A percentile compares a stretch with the other conserved stretches of the same genome.
Evolutionary conservation across 2,329 filamentous ascomycete genomes (phyloP).

Genomic region (Botryotinia calthae): DNA sequence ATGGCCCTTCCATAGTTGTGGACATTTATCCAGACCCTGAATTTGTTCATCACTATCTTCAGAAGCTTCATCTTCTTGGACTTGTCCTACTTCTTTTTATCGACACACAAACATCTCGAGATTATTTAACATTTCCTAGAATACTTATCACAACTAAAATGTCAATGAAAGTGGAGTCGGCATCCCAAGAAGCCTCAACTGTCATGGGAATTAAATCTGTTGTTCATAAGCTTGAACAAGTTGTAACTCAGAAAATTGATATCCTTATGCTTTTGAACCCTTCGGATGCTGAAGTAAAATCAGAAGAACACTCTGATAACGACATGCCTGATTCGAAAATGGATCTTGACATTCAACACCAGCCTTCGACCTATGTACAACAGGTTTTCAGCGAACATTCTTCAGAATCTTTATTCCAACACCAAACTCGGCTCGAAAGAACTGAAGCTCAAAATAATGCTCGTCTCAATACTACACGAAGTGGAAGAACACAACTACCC

Average conservation of each 20-base stretch:
- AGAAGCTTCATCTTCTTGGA: neutral
- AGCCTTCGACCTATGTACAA: constrained; percentile 3
- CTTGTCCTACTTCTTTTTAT: neutral
- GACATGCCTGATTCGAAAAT: neutral
- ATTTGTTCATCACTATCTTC: neutral
- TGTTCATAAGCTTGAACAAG: neutral
- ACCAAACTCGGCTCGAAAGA: neutral
- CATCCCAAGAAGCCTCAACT: neutral
- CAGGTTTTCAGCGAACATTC: neutral
- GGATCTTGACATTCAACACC: neutral
- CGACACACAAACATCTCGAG: neutral
- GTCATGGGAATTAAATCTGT: constrained; percentile 14
- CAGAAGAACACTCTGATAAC: neutral
- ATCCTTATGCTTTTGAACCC: constrained; percentile 13
- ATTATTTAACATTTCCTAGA: neutral
- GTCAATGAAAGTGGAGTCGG: neutral
- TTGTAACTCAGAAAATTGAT: neutral
- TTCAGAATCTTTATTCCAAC: neutral
- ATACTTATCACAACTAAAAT: neutral
- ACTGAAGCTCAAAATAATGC: neutral
- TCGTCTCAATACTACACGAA: neutral
- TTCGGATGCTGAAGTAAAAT: neutral
- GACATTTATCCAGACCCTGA: neutral
- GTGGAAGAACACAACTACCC: constrained; percentile 10
- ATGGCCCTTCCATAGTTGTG: neutral